Evolutionary conservation across 2,329 filamentous ascomycete genomes (phyloP).

Genomic region (Cordyceps farinosa): DNA sequence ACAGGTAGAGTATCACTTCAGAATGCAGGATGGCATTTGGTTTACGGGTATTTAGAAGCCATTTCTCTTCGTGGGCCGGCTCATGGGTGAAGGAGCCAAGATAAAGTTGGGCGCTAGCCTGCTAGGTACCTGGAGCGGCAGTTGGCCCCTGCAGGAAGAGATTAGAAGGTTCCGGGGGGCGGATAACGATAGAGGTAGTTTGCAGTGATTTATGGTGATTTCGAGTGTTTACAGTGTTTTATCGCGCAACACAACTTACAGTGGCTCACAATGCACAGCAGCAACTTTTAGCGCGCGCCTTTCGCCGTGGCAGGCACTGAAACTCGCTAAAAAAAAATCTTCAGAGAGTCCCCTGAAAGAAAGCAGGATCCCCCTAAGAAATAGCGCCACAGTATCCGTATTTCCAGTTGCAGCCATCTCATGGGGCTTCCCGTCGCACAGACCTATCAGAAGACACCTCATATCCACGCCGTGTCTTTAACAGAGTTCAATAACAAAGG

Average conservation of each 20-base stretch:
- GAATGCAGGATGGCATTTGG: too few species aligned
- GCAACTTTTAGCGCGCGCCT: neutral
- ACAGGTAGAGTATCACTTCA: too few species aligned
- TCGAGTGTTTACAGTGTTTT: too few species aligned
- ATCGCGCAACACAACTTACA: neutral
- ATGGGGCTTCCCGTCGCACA: neutral
- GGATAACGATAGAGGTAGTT: too few species aligned
- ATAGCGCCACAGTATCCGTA: too few species aligned
- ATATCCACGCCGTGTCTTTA: neutral
- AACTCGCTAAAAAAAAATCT: too few species aligned
- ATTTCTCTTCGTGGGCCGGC: neutral
- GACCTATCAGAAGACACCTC: neutral
- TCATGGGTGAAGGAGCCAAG: neutral
- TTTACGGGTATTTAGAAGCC: too few species aligned
- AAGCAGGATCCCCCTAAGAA: neutral
- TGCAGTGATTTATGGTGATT: too few species aligned
- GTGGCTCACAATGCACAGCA: neutral
- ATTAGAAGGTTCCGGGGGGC: neutral
- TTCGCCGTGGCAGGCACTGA: too few species aligned
- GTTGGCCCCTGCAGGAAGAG: neutral
- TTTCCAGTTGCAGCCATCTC: neutral
- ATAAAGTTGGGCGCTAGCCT: constrained; percentile 2
- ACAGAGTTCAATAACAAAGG: neutral
- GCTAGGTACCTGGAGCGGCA: neutral
- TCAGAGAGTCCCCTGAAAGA: too few species aligned